Conservation (phyloP, 306 rosid genomes). For the Cajanus cajan region DNA sequence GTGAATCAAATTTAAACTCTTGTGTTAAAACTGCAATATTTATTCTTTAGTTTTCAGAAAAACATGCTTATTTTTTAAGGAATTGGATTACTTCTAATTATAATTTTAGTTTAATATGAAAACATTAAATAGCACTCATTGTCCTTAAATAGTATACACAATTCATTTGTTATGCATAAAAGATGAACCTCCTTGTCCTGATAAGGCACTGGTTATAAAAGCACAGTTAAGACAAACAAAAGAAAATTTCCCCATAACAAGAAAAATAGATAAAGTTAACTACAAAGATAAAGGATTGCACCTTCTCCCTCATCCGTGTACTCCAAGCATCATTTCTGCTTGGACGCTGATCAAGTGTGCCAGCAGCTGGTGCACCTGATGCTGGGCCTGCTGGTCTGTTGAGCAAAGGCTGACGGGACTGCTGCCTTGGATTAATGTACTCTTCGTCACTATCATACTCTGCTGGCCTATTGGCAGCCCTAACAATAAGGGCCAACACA, state of each 20-base stretch:
- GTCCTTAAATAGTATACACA: too few species aligned
- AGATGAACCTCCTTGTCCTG: background rate
- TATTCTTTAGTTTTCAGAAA: background rate
- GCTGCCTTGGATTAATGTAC: slow-evolving; percentile 69
- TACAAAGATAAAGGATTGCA: slow-evolving; percentile 28
- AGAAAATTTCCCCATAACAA: slow-evolving; percentile 12
- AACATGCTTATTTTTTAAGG: background rate
- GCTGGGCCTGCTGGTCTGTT: slow-evolving; percentile 66
- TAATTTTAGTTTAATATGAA: background rate
- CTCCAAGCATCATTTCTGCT: slow-evolving; percentile 98
- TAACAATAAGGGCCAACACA: slow-evolving; percentile 79
- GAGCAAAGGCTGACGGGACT: slow-evolving; percentile 78
- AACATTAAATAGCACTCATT: background rate
- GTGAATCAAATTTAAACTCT: background rate
- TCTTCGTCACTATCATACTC: slow-evolving; percentile 97
- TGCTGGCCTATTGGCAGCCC: slow-evolving; percentile 73
- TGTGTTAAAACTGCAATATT: too few species aligned
- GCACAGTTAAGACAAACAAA: slow-evolving; percentile 11
- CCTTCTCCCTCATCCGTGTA: slow-evolving; percentile 98
- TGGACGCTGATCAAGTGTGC: slow-evolving; percentile 69
- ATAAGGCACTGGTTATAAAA: background rate
- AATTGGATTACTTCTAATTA: background rate
- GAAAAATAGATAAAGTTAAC: background rate
- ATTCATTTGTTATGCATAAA: background rate
- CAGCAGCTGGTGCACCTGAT: slow-evolving; percentile 80